Evolutionary conservation across 805 yeast genomes (phyloP).

Genomic region (Metschnikowia noctiluminum): DNA sequence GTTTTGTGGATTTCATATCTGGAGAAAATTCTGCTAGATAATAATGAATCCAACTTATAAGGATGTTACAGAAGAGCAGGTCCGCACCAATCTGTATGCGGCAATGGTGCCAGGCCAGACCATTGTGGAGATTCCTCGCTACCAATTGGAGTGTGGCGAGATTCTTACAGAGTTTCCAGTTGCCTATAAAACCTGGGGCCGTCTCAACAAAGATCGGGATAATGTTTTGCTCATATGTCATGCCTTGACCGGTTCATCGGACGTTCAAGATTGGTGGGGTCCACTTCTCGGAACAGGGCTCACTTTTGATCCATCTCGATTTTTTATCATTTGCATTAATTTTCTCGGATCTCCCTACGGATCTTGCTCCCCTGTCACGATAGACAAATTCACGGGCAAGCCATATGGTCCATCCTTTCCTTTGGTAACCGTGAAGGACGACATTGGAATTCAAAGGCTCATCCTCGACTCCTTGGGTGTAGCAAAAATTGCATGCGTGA

Average conservation of each 20-base stretch:
- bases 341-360: slow-evolving; percentile 98
- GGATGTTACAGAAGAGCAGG: slow-evolving; percentile 45
- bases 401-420: slow-evolving; percentile 95
- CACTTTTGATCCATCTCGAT: slow-evolving; percentile 88
- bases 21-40: too few species aligned
- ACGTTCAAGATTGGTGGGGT: slow-evolving; percentile 99
- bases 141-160: slow-evolving; percentile 80
- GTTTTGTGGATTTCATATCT: too few species aligned
- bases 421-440: slow-evolving; percentile 89
- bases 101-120: slow-evolving; percentile 72
- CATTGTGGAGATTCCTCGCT: slow-evolving; percentile 71
- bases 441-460: slow-evolving; percentile 71
- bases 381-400: slow-evolving; percentile 70
- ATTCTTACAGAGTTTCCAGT: slow-evolving; percentile 71
- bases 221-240: slow-evolving; percentile 92
- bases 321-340: slow-evolving; percentile 82
- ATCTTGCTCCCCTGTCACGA: slow-evolving; percentile 83
- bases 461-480: slow-evolving; percentile 80
- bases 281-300: slow-evolving; percentile 81
- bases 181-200: slow-evolving; percentile 96
- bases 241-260: slow-evolving; percentile 93
- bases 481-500: slow-evolving; percentile 72
- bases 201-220: slow-evolving; percentile 60
- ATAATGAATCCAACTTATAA: slow-evolving; percentile 21
- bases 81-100: slow-evolving; percentile 60